These are phyloP conservation scores for Lentinus polychrous DNA, from an alignment of 1,284 basidiomycete genomes.

Conservation along the genomic window DNA sequence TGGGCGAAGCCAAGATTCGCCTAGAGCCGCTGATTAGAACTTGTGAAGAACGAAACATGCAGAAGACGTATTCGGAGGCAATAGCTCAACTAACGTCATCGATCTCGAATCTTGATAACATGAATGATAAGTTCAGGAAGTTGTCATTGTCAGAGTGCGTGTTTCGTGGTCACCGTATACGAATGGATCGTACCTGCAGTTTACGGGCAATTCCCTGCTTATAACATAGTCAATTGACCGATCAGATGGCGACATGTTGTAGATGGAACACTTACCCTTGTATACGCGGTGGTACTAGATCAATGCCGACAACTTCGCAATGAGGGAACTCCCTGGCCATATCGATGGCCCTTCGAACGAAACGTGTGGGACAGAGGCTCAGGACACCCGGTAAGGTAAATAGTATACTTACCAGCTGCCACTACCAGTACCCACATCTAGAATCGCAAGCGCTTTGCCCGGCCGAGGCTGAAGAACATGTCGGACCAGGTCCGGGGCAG, in stretches of 20 bases:
- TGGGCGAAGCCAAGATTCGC: slow-evolving; percentile 30
- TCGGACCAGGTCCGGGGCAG: slow-evolving; percentile 24
- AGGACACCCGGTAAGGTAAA: slow-evolving; percentile 2
- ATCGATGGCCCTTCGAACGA: slow-evolving; percentile 24
- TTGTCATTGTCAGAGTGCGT: too few relatives aligned
- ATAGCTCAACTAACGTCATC: slow-evolving; percentile 22
- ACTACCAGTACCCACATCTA: slow-evolving; percentile 30
- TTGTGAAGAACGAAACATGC: neutral
- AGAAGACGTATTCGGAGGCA: neutral
- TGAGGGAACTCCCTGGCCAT: slow-evolving; percentile 30
- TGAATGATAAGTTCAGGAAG: slow-evolving; percentile 1
- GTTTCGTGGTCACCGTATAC: neutral
- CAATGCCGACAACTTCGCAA: slow-evolving; percentile 28
- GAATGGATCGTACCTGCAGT: slow-evolving; percentile 24
- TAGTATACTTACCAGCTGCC: slow-evolving; percentile 25
- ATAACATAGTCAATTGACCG: slow-evolving; percentile 1
- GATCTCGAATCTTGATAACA: slow-evolving; percentile 24
- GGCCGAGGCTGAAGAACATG: slow-evolving; percentile 24
- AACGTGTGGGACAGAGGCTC: neutral
- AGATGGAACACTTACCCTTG: slow-evolving; percentile 16
- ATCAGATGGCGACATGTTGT: neutral
- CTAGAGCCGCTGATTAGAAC: slow-evolving; percentile 14
- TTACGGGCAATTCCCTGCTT: slow-evolving; percentile 22
- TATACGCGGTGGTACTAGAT: slow-evolving; percentile 25
- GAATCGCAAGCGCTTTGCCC: slow-evolving; percentile 21